Evolutionary conservation across 139 green algal genomes (phyloP), one percentile per base, ranked within the genome.

Genomic region (Spirogloea muscicola): DNA sequence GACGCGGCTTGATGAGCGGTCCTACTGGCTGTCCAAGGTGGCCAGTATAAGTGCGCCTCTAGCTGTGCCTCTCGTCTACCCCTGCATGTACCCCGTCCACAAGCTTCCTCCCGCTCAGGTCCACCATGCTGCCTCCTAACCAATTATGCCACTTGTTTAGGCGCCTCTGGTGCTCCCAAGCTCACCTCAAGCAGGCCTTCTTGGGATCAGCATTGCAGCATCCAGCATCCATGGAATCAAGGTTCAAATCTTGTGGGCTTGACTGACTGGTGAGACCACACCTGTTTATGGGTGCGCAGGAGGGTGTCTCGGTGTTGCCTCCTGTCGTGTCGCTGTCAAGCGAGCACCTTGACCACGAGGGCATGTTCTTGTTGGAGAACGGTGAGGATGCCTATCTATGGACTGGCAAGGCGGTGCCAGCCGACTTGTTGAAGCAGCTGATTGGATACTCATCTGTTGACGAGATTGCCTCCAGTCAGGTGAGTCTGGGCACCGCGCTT

Each of bases 331-430:
- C 49, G 25, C 76, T 83, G 36, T 80, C 68, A 3, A 81, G 72
- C 34, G 83, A 89, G 21, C 86, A 86, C 33, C 72, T 98, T 51
- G 75, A 85, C 33, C 75, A 82, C 13, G 58, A 73, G 0, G 91
- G 93, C 2, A 84, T 87, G 2, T 98, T 96, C 84, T 76, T 98
- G 18, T 49, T 98, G 42, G 91, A 97, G 84, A 93, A 90, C 57
- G 91, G 93, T 36, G 82, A 89, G 40, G 52, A 96, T 38, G 84
- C 93, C 36, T 67, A 95, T 36, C 74, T 98, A 59, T 98, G 91
- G 92, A 48, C 97, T 21, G 94, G 93, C 43, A 82, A 75, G 68
- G 21, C 48, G 42, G 72, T 83, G 9, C 10, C 55, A 18, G 68
- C 69, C 6, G 39, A 62, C 39, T 84, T 88, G 29, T 33, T 88